Percentiles rank a stretch among this genome's conserved stretches.
phyloP scores from a whole-genome alignment of 1,284 basidiomycete genomes.

The Cutaneotrichosporon sp. region DNA sequence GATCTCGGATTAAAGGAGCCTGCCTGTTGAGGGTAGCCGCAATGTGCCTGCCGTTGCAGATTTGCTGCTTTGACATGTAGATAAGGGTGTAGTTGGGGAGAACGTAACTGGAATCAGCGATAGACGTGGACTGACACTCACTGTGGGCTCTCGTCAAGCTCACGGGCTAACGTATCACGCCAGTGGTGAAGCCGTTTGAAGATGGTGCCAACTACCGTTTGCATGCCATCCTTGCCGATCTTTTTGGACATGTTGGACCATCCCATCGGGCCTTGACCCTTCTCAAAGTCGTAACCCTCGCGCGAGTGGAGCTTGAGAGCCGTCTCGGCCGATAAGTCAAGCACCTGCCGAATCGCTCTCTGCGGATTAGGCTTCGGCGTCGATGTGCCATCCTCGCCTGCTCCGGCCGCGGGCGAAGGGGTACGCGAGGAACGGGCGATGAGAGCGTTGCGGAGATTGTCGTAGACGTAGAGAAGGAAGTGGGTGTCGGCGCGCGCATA shows the following conservation, averaged over 20 bases:
- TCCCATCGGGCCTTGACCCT: conserved; percentile 63
- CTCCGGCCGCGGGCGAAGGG: conserved; percentile 21
- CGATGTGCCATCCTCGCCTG: conserved; percentile 1
- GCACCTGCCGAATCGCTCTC: conserved; percentile 52
- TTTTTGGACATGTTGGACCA: conserved; percentile 73
- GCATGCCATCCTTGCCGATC: conserved; percentile 61
- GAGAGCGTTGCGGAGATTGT: conserved; percentile 82
- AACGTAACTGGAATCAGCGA: conserved; percentile 45
- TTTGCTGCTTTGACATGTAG: too few species aligned
- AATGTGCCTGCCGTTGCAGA: too few species aligned
- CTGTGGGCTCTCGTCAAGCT: conserved; percentile 82
- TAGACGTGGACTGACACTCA: conserved; percentile 46
- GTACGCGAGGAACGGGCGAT: conserved; percentile 53
- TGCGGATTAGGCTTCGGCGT: conserved; percentile 30
- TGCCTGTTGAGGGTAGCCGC: background rate
- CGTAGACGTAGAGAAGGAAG: conserved; percentile 87
- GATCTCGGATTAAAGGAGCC: background rate
- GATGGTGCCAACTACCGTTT: conserved; percentile 57
- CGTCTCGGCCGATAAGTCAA: conserved; percentile 66
- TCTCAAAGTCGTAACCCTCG: conserved; percentile 63
- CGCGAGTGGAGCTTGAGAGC: conserved; percentile 63
- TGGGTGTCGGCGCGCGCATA: conserved; percentile 97
- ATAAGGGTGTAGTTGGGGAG: conserved; percentile 68
- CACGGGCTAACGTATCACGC: conserved; percentile 74
- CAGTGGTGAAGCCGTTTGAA: conserved; percentile 74